These are phyloP conservation scores for Clarireedia paspali DNA, from an alignment of 2,329 filamentous ascomycete genomes.

Conservation along the genomic window DNA sequence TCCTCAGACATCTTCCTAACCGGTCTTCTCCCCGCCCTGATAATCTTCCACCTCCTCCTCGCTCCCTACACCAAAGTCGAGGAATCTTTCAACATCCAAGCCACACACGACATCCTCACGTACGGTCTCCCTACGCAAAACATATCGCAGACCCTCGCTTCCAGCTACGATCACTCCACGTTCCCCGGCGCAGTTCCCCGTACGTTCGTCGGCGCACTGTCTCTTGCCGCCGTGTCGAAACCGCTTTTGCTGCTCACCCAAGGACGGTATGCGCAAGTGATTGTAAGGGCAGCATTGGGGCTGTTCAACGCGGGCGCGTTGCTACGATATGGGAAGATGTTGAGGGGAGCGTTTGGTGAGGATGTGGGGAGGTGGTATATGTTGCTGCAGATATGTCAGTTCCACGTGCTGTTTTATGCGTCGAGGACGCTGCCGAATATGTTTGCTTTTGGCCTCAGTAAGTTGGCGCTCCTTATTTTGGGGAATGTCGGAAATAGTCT, in stretches of 20 bases:
- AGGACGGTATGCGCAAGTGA: conserved; percentile 47
- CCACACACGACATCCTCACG: conserved; percentile 77
- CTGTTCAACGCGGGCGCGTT: conserved; percentile 66
- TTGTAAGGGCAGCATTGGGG: conserved; percentile 72
- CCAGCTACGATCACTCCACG: conserved; percentile 78
- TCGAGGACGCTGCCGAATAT: conserved; percentile 91
- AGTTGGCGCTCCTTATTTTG: conserved; percentile 29
- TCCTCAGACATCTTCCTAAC: conserved; percentile 39
- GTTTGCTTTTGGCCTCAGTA: conserved; percentile 86
- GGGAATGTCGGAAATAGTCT: too few species aligned
- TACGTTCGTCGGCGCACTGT: conserved; percentile 75
- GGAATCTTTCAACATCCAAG: conserved; percentile 97
- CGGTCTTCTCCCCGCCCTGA: conserved; percentile 52
- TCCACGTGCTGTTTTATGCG: conserved; percentile 89
- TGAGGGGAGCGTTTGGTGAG: conserved; percentile 61
- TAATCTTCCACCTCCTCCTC: conserved; percentile 61
- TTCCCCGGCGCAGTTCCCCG: conserved; percentile 90
- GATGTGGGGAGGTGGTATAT: conserved; percentile 71
- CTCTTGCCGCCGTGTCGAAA: conserved; percentile 65
- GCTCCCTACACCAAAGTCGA: conserved; percentile 96
- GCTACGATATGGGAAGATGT: conserved; percentile 53
- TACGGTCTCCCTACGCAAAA: conserved; percentile 65
- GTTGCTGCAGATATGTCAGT: conserved; percentile 72
- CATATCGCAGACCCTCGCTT: conserved; percentile 44
- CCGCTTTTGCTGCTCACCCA: conserved; percentile 53